phyloP scores from a whole-genome alignment of 306 rosid species.

The Inga oerstediana region DNA sequence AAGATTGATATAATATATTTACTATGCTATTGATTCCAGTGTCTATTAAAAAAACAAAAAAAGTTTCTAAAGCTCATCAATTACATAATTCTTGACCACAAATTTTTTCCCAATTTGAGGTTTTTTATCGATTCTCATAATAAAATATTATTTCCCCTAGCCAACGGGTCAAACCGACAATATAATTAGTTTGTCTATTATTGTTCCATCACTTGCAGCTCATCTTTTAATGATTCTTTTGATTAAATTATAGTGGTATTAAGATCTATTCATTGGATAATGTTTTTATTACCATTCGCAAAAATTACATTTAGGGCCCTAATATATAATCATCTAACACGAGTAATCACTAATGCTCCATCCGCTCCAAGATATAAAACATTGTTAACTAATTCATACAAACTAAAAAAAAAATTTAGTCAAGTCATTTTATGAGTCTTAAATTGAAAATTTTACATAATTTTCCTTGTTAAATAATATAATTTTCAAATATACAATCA shows the following conservation, averaged over 20 bases:
- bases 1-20: too few species aligned
- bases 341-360: too few species aligned
- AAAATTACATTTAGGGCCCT: neutral
- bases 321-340: neutral
- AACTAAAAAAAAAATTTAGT: too few species aligned
- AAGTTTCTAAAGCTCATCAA: neutral
- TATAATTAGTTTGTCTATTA: neutral
- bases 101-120: neutral
- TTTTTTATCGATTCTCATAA: neutral
- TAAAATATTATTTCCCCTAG: neutral
- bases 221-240: neutral
- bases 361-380: too few species aligned
- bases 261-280: neutral
- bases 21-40: too few species aligned
- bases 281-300: neutral
- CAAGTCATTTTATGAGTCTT: too few species aligned
- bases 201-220: neutral
- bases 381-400: too few species aligned
- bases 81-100: neutral
- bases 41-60: too few species aligned
- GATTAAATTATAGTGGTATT: neutral
- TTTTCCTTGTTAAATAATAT: too few species aligned
- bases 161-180: neutral
- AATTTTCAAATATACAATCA: too few species aligned
- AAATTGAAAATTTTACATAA: too few species aligned